Base-by-base conservation (phyloP, 202 grass and related monocot species). In the Musa balbisiana region DNA sequence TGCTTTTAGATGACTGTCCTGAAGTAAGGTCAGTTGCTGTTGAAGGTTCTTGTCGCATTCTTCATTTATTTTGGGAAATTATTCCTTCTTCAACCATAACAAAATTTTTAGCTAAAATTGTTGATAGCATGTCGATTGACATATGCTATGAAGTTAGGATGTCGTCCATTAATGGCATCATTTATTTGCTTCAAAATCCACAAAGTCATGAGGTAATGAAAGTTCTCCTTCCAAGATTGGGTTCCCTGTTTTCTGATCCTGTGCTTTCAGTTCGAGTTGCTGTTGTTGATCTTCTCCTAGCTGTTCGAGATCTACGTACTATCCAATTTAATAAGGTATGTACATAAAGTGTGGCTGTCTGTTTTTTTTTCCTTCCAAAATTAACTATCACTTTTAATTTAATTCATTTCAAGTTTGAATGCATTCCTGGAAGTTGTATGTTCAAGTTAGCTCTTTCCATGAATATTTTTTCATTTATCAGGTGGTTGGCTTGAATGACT, bases 61-160 rank as follows among this genome's bases (percentile, higher is more conserved):
- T 98, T 82, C 86, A 85, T 82, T 84, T 89, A 80, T 98, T 88
- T 81, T 98, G 94, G 94, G 94, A 94, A 88, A 81, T 98, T 80
- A 85, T 98, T 81, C 87, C 91, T 65, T 82, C 91, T 12, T 71
- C 60, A 65, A 89, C 65, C 13, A 92, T 98, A 84, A 87, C 91
- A 53, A 98, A 88, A 69, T 80, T 90, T 75, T 72, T 98, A 63
- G 82, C 88, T 53, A 98, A 89, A 78, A 87, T 98, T 81, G 82
- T 94, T 71, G 87, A 93, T 51, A 84, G 89, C 75, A 92, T 94
- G 86, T 94, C 90, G 23, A 76, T 89, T 78, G 87, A 98, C 81
- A 83, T 80, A 56, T 92, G 88, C 79, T 89, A 76, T 53, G 88
- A 98, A 62, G 88, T 98, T 55, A 87, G 94, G 59, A 59, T 94